phyloP scores from a whole-genome alignment of 2,329 filamentous ascomycete genomes.

The Phialophora verrucosa region DNA sequence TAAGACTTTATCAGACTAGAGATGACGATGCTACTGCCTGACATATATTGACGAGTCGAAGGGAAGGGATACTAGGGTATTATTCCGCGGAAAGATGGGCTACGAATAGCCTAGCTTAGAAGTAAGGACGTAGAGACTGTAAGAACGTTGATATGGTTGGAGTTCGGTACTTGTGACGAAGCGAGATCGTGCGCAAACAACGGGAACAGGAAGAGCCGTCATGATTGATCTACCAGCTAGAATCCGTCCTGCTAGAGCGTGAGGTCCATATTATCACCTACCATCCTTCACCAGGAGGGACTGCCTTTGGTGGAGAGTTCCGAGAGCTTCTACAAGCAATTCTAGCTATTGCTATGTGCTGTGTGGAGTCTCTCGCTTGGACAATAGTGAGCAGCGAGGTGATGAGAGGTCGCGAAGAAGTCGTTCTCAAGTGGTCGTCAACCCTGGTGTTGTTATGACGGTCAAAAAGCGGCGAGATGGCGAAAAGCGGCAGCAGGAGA shows the following conservation, averaged over 20 bases:
- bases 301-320: neutral
- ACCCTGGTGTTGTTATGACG: neutral
- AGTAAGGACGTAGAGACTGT: neutral
- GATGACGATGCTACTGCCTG: neutral
- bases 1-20: neutral
- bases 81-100: neutral
- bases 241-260: neutral
- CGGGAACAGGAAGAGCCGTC: neutral
- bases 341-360: neutral
- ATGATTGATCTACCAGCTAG: neutral
- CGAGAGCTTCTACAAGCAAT: neutral
- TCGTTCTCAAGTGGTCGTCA: neutral
- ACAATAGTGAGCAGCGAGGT: neutral
- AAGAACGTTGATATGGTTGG: neutral
- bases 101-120: neutral
- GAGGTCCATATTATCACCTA: too few species aligned
- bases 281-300: neutral
- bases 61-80: neutral
- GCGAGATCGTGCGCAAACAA: neutral
- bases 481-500: neutral
- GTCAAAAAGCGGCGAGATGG: neutral
- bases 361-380: neutral
- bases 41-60: neutral
- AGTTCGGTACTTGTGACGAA: neutral
- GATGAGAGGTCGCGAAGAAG: too few species aligned